Conservation (phyloP, 768 basidiomycete genomes). For the Phanerochaete carnosa region DNA sequence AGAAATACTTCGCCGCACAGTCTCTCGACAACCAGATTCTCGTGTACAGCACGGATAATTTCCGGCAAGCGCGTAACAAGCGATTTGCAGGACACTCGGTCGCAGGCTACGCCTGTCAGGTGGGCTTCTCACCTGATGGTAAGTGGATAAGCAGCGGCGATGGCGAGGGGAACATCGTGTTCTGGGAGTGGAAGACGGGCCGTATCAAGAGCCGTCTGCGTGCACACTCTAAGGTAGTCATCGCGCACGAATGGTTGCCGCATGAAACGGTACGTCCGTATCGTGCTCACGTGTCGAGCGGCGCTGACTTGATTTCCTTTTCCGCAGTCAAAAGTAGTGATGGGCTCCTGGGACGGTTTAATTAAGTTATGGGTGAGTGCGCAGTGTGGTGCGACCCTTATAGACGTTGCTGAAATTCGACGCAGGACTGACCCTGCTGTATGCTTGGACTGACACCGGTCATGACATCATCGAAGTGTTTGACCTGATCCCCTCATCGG, state of each 20-base stretch:
- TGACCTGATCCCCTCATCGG: no score
- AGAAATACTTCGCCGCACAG: constrained; percentile 97
- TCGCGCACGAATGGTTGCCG: constrained; percentile 96
- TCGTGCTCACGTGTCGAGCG: constrained; percentile 4
- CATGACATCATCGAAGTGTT: constrained; percentile 20
- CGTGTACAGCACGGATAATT: constrained; percentile 96
- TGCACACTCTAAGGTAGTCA: constrained; percentile 95
- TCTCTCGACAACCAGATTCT: constrained; percentile 98
- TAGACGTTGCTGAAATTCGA: constrained; percentile 23
- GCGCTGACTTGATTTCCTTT: background rate
- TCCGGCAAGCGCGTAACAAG: constrained; percentile 98
- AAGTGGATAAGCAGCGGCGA: constrained; percentile 98
- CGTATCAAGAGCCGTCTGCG: constrained; percentile 87
- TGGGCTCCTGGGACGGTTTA: constrained; percentile 95
- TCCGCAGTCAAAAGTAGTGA: constrained; percentile 89
- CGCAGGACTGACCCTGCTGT: constrained; percentile 28
- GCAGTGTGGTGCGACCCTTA: constrained; percentile 2
- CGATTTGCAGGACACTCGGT: constrained; percentile 96
- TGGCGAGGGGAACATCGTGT: constrained; percentile 90
- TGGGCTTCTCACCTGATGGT: constrained; percentile 97
- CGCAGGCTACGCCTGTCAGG: constrained; percentile 95
- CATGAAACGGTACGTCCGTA: constrained; percentile 82
- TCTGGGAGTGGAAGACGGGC: constrained; percentile 99
- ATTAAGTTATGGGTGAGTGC: constrained; percentile 93
- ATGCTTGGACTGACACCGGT: constrained; percentile 5